These are phyloP conservation scores for Vickermania ingenoplastis DNA, from an alignment of 208 protist species.

Conservation along the genomic window DNA sequence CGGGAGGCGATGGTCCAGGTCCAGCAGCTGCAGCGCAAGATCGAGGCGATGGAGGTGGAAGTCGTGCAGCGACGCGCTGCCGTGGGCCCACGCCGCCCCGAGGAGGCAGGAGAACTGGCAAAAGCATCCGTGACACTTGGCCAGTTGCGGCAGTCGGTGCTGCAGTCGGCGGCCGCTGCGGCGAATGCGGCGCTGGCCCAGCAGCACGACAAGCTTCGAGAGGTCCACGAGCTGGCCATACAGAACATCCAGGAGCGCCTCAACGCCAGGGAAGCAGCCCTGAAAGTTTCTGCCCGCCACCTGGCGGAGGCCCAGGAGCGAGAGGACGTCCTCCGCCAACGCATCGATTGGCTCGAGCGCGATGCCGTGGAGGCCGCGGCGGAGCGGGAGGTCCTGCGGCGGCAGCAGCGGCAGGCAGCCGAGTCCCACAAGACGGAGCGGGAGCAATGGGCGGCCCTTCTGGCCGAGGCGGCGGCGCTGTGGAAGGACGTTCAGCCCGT, in stretches of 20 bases:
- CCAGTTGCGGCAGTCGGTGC: neutral
- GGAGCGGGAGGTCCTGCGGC: conserved; percentile 10
- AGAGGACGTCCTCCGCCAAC: neutral
- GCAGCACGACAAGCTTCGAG: conserved; percentile 8
- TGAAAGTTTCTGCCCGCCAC: neutral
- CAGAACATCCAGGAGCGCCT: neutral
- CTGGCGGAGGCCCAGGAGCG: neutral
- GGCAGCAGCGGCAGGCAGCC: neutral
- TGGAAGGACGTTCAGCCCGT: neutral
- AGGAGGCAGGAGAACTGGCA: no score
- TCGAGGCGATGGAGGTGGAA: neutral
- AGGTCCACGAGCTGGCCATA: neutral
- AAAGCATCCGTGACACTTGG: no score
- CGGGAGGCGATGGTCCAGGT: neutral
- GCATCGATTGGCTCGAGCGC: neutral
- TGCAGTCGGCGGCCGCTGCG: neutral
- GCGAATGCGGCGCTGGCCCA: conserved; percentile 15
- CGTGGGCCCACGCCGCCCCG: no score
- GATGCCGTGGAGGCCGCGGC: conserved; percentile 6
- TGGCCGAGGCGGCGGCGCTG: neutral
- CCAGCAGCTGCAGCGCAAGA: neutral
- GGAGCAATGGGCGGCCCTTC: neutral
- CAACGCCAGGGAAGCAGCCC: neutral
- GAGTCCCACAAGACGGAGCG: neutral
- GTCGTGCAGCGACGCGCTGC: neutral